A percentile compares a stretch with the other conserved stretches of the same genome.
These are phyloP conservation scores for Pyrenophora teres DNA, from an alignment of 2,329 filamentous ascomycete genomes.

Conservation along the genomic window DNA sequence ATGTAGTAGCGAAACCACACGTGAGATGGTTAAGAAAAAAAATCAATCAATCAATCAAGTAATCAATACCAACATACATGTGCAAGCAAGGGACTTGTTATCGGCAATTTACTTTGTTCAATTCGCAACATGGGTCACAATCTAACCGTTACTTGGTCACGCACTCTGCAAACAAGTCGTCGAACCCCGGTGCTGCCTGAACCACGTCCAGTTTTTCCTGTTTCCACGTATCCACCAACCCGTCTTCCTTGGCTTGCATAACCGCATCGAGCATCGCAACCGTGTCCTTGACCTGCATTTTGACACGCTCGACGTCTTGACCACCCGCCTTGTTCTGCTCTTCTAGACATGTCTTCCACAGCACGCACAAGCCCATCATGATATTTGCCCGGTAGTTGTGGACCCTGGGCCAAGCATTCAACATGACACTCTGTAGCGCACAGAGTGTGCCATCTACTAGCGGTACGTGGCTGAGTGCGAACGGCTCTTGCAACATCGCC, in stretches of 20 bases:
- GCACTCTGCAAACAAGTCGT: conserved; percentile 17
- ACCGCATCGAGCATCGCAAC: conserved; percentile 36
- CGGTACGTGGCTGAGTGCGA: conserved; percentile 61
- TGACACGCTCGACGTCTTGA: conserved; percentile 16
- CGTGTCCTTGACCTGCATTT: conserved; percentile 27
- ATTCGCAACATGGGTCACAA: too few species aligned
- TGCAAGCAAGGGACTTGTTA: too few species aligned
- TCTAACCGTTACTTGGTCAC: too few species aligned
- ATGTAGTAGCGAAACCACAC: too few species aligned
- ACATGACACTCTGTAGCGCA: conserved; percentile 62
- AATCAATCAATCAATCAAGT: too few species aligned
- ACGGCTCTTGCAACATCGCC: conserved; percentile 69
- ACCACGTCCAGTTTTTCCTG: conserved; percentile 21
- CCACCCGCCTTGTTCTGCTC: conserved; percentile 25
- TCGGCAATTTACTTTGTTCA: too few species aligned
- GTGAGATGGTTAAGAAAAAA: too few species aligned
- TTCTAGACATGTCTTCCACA: conserved; percentile 41
- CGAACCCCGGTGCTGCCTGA: conserved; percentile 6
- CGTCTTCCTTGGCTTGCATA: conserved; percentile 19
- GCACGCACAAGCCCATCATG: conserved; percentile 59
- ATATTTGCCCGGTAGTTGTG: conserved; percentile 66
- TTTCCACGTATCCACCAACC: conserved; percentile 15
- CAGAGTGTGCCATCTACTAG: conserved; percentile 60
- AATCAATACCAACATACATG: too few species aligned
- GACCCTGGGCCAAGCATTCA: conserved; percentile 72